A percentile compares a stretch with the other conserved stretches of the same genome.
Conservation (phyloP, 805 yeast genomes). For the Danielia reshetovae region DNA sequence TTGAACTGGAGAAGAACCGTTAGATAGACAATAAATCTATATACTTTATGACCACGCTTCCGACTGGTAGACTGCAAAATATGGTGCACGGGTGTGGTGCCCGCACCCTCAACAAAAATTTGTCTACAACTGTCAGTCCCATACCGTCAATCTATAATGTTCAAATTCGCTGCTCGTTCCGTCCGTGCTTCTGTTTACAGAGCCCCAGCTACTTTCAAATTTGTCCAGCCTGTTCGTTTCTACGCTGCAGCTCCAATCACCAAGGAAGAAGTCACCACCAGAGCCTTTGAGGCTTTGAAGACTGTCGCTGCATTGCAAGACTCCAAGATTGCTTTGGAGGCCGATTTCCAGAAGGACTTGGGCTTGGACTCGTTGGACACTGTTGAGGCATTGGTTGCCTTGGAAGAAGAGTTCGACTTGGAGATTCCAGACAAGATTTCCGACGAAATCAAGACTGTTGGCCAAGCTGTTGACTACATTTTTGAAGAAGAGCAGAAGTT, state of each 20-base stretch:
- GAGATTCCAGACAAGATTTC: slow-evolving; percentile 88
- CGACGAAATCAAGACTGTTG: slow-evolving; percentile 89
- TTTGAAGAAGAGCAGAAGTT: slow-evolving; percentile 53
- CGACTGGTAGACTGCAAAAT: not conserved
- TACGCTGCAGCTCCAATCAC: slow-evolving; percentile 66
- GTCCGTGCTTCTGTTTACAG: slow-evolving; percentile 32
- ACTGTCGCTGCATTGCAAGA: slow-evolving; percentile 47
- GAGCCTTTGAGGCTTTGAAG: slow-evolving; percentile 78
- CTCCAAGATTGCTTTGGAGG: slow-evolving; percentile 38
- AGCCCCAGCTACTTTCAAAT: slow-evolving; percentile 16
- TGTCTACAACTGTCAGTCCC: not conserved
- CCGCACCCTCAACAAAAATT: slow-evolving; percentile 1
- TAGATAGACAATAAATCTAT: no score
- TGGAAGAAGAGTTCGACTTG: slow-evolving; percentile 73
- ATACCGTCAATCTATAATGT: slow-evolving; percentile 32
- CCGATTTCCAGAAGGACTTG: slow-evolving; percentile 64
- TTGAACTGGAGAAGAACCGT: slow-evolving; percentile 34
- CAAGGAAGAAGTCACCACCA: slow-evolving; percentile 73
- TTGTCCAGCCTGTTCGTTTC: slow-evolving; percentile 36
- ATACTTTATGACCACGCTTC: not conserved
- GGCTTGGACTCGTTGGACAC: slow-evolving; percentile 93
- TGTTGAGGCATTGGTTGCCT: slow-evolving; percentile 92
- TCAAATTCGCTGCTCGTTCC: slow-evolving; percentile 50
- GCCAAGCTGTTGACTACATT: slow-evolving; percentile 88
- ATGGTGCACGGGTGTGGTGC: slow-evolving; percentile 1